These are phyloP conservation scores for Blastomyces gilchristii DNA, from an alignment of 2,329 filamentous ascomycete species.

Conservation along the genomic window DNA sequence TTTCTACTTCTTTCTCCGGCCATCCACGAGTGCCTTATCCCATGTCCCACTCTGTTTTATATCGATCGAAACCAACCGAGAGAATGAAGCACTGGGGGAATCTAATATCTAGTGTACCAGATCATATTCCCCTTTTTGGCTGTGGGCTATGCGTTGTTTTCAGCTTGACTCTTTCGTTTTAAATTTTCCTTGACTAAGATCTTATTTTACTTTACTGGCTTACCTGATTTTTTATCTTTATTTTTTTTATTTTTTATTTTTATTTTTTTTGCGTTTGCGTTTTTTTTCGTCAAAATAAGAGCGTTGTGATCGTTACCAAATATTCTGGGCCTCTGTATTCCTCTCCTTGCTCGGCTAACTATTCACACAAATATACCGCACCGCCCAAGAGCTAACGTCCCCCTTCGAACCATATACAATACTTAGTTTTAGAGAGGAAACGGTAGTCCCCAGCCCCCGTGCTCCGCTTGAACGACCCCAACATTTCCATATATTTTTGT, in stretches of 20 bases:
- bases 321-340: constrained; percentile 1
- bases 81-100: constrained; percentile 1
- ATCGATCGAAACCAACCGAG: background rate
- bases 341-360: background rate
- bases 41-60: background rate
- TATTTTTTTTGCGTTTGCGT: background rate
- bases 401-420: background rate
- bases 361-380: background rate
- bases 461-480: background rate
- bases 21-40: background rate
- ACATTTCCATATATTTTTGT: constrained; percentile 1
- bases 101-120: background rate
- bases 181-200: background rate
- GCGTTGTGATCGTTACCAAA: constrained; percentile 6
- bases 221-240: background rate
- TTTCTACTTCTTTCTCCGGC: background rate
- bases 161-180: background rate
- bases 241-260: background rate
- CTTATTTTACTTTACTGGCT: background rate
- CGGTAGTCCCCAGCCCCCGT: background rate
- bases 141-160: background rate
- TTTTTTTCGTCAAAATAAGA: constrained; percentile 2
- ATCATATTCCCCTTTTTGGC: background rate
- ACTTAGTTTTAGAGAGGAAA: background rate
- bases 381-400: background rate